Conservation (phyloP, 768 basidiomycete species). For the Podaxis sp. region DNA sequence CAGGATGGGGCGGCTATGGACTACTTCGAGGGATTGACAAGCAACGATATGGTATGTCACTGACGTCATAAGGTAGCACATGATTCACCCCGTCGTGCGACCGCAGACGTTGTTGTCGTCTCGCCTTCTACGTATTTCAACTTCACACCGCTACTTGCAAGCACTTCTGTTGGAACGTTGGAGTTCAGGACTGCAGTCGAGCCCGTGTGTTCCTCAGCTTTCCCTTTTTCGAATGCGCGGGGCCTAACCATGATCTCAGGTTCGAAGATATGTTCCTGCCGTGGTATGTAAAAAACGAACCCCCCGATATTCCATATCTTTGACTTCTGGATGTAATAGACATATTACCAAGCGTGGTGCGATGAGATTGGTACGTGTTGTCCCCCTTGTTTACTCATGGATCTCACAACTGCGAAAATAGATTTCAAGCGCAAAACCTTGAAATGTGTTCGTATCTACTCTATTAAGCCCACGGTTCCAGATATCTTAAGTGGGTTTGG, state of each 20-base stretch:
- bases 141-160: conserved; percentile 65
- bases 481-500: not conserved
- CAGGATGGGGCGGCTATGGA: conserved; percentile 79
- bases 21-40: conserved; percentile 66
- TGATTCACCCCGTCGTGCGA: not conserved
- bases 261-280: conserved; percentile 54
- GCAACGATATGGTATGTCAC: conserved; percentile 57
- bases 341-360: conserved; percentile 73
- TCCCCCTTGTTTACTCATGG: not conserved
- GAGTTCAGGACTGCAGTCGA: conserved; percentile 82
- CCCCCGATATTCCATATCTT: not conserved
- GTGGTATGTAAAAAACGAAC: conserved; percentile 37
- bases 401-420: conserved; percentile 19
- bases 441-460: conserved; percentile 47
- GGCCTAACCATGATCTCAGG: conserved; percentile 29
- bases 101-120: conserved; percentile 59
- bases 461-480: not conserved
- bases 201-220: conserved; percentile 47
- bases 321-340: conserved; percentile 31
- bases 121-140: conserved; percentile 71
- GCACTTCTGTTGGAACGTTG: conserved; percentile 78
- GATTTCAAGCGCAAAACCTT: conserved; percentile 62
- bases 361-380: conserved; percentile 56
- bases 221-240: not conserved
- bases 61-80: not conserved